A percentile compares a stretch with the other conserved stretches of the same genome.
Evolutionary conservation across 768 basidiomycete genomes (phyloP).

Genomic region (Cystobasidium onofrii): DNA sequence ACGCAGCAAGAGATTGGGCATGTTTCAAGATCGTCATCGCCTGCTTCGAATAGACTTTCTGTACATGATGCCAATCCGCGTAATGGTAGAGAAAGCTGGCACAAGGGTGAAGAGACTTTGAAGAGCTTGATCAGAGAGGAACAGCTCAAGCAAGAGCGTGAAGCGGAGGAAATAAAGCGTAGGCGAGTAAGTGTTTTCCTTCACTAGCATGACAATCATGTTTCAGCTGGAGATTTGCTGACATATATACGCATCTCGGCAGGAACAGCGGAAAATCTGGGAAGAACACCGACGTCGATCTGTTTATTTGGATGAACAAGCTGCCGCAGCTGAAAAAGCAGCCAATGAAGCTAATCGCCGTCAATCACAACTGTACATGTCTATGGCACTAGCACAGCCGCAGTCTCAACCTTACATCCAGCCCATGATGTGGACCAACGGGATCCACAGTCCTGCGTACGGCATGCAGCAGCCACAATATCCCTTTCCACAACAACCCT

Average conservation of each 20-base stretch:
- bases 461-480: not conserved
- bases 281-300: not conserved
- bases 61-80: not conserved
- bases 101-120: not conserved
- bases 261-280: not conserved
- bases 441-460: not conserved
- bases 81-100: not conserved
- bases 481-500: not conserved
- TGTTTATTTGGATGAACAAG: not conserved
- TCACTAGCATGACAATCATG: not conserved
- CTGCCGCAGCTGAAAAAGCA: conserved; percentile 1
- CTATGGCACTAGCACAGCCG: not conserved
- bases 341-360: not conserved
- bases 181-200: not conserved
- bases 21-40: not conserved
- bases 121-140: conserved; percentile 40
- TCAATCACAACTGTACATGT: conserved; percentile 3
- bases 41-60: not conserved
- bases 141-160: conserved; percentile 38
- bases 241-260: conserved; percentile 34
- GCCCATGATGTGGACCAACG: not conserved
- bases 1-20: not conserved
- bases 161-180: conserved; percentile 37
- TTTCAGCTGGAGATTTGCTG: not conserved
- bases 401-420: not conserved